Base-by-base conservation (phyloP, 2,329 filamentous ascomycete genomes). In the Diaporthe ampelina region DNA sequence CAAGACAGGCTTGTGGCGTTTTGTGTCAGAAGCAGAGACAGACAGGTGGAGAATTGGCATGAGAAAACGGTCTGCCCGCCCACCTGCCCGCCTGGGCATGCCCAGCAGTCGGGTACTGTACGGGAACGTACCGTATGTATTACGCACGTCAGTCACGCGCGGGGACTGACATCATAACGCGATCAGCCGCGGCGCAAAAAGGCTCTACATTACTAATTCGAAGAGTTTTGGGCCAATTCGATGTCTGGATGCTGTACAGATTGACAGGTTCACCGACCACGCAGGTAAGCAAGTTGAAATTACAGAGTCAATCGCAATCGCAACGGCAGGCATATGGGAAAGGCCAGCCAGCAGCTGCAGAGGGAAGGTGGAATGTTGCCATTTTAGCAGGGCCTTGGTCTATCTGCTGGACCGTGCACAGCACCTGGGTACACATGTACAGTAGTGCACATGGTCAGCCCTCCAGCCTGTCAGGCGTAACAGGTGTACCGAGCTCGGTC, bases 121-220 rank as follows among this genome's bases (percentile, higher is more conserved):
- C 57, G 15, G 21, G 10, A 13, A 43, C 26, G 24, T 48, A 13
- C 58, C 15, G 24, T 45, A 21, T 21, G 40, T 63, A 56, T 29
- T 54, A 17, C 21, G 48, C 57, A 72, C 57, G 57, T 72, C 57
- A 72, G 35, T 52, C 57, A 59, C 26, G 69, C 56, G 26, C 24
- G 19, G 32, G 32, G 24, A 37, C 57, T 72, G 45, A 72, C 69
- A 72, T 72, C 57, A 72, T 72, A 21, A 32, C 43, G 43, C 40
- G 17, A 63, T 61, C 40, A n/a, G 52, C 45, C 59, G 21, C 43
- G 40, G 40, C 43, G 40, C 40, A 65, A 26, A 32, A 8, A 9
- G 1, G 37, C 15, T 48, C 15, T 37, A 48, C 24, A 29, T 43
- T 65, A 48, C 9, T 21, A 65, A 48, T 32, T 67, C 13, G 24